Evolutionary conservation across 73 alveolate genomes (phyloP), one percentile per base, ranked within the genome.

Genomic region (Blepharisma stoltei): DNA sequence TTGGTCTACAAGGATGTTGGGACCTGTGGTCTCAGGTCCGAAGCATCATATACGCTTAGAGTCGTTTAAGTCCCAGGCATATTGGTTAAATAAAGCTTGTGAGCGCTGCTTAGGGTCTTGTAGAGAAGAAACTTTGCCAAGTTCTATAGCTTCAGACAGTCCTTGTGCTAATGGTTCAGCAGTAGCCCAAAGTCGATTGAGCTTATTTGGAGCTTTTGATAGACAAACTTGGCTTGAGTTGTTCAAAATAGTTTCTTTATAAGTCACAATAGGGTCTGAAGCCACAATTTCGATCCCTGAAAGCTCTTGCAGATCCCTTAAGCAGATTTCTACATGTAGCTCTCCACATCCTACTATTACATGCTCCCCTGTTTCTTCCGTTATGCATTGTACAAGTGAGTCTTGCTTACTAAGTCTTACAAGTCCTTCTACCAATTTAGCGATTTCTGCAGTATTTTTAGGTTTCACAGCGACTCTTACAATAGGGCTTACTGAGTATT

Each of bases 341-440:
- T 94, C 98, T 25, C 97, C 97, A 67, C 95, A 80, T 48, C 98
- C 98, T 47, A 88, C 97, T 32, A 94, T 79, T 66, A 92, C 87
- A 70, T 91, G 88, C 80, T 86, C 93, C 66, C 98, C 98, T 45
- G 91, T 54, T 23, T 86, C 97, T 73, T 85, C 95, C 5, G 89
- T 75, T n/a, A 80, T 55, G 84, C 92, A 84, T 79, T 83, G 86
- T 8, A 95, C 95, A 65, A 93, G 88, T 49, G 95, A 96, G 77
- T 95, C 98, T 43, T 93, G 81, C 81, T 91, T 88, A 53, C 94
- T 71, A 41, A 95, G 95, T 88, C 88, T 93, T 90, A 86, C 83
- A 79, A 95, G 89, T 46, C 97, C 98, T 69, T 92, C 95, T 43
- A 91, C 91, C 54, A 95, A 77, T 83, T 93, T 95, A 21, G 98